Conservation (phyloP, 2,329 filamentous ascomycete genomes). For the Thelonectria blattea region DNA sequence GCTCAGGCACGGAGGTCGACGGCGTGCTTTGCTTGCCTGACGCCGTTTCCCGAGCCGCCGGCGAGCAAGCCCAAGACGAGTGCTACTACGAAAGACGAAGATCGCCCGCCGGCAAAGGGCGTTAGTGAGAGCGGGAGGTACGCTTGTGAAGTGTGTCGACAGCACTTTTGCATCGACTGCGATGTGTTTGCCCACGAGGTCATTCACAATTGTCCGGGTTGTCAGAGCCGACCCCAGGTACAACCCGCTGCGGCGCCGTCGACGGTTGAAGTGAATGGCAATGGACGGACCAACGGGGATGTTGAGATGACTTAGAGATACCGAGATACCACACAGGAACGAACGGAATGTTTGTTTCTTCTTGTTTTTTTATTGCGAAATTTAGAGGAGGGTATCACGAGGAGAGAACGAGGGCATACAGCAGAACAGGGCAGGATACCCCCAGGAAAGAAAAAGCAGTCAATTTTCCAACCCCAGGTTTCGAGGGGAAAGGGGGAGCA, state of each 20-base stretch:
- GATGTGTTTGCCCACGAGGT: constrained; percentile 95
- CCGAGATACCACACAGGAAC: too few relatives aligned
- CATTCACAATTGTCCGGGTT: constrained; percentile 94
- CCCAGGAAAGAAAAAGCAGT: constrained; percentile 23
- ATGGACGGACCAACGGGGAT: constrained; percentile 45
- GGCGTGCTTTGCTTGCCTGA: constrained; percentile 80
- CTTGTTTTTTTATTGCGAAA: neutral
- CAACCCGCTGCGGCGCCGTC: constrained; percentile 18
- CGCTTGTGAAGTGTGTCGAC: constrained; percentile 82
- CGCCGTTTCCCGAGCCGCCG: constrained; percentile 68
- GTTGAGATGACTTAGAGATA: constrained; percentile 48
- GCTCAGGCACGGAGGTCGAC: constrained; percentile 64
- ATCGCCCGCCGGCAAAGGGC: constrained; percentile 55
- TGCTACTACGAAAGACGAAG: constrained; percentile 26
- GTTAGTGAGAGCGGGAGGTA: constrained; percentile 89
- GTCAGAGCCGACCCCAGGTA: constrained; percentile 59
- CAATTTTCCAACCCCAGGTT: constrained; percentile 16
- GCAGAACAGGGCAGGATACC: constrained; percentile 22
- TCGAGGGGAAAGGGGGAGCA: neutral
- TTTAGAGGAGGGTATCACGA: neutral
- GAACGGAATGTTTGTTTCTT: neutral
- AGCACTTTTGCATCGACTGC: constrained; percentile 98
- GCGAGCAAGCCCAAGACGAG: constrained; percentile 35
- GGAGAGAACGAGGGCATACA: neutral
- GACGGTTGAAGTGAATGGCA: constrained; percentile 40